phyloP scores from a whole-genome alignment of 176 grass and related monocot genomes.

The Cenchrus fungigraminus region DNA sequence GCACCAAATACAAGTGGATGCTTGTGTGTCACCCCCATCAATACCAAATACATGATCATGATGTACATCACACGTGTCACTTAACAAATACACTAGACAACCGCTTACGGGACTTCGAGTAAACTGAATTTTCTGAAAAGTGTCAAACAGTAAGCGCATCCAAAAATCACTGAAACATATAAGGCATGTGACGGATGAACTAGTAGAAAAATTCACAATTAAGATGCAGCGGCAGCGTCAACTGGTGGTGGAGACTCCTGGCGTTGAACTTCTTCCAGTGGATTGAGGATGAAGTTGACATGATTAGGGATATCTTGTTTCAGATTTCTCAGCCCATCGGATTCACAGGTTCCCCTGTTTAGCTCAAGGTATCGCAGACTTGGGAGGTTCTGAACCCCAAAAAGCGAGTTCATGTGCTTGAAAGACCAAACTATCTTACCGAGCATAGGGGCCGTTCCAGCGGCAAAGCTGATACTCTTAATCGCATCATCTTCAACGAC shows the following conservation, averaged over 20 bases:
- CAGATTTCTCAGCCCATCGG: background rate
- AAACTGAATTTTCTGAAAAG: no score
- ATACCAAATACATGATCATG: no score
- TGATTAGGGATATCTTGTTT: background rate
- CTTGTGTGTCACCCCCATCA: no score
- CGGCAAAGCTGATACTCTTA: background rate
- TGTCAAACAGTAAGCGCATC: no score
- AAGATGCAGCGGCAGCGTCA: background rate
- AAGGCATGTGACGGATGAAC: no score
- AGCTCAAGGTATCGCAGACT: background rate
- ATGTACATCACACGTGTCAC: no score
- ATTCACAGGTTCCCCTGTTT: background rate
- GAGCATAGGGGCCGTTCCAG: background rate
- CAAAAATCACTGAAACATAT: no score
- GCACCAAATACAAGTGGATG: no score
- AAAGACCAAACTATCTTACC: slow-evolving; percentile 27
- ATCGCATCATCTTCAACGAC: background rate
- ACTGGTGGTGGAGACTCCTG: background rate
- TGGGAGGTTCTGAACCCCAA: background rate
- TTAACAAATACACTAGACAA: no score
- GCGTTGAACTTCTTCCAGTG: background rate
- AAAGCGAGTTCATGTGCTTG: background rate
- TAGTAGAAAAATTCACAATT: no score
- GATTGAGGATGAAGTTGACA: background rate
- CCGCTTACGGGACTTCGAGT: no score